A percentile compares a stretch with the other conserved stretches of the same genome.
These are phyloP conservation scores for Rhodomyrtus tomentosa DNA, from an alignment of 345 rosid genomes.

Conservation along the genomic window DNA sequence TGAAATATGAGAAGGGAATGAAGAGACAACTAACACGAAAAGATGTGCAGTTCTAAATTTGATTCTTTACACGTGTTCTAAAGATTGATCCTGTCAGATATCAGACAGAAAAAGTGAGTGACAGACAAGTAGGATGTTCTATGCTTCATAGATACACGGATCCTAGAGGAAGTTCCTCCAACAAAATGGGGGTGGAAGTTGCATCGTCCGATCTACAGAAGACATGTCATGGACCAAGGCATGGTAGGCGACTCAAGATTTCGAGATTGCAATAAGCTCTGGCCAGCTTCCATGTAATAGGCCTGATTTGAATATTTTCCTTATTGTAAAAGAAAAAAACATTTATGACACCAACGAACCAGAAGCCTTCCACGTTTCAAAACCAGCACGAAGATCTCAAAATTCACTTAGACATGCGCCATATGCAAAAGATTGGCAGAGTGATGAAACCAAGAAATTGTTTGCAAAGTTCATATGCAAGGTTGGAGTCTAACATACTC, in stretches of 20 bases:
- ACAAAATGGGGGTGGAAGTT: not conserved
- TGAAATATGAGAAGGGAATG: not conserved
- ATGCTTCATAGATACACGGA: not conserved
- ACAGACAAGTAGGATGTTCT: not conserved
- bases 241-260: not conserved
- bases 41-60: not conserved
- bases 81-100: not conserved
- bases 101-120: not conserved
- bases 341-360: not conserved
- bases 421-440: not conserved
- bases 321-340: not conserved
- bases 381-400: not conserved
- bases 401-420: not conserved
- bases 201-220: not conserved
- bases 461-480: not conserved
- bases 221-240: not conserved
- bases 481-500: not conserved
- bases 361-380: not conserved
- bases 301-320: not conserved
- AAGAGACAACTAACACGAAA: not conserved
- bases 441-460: not conserved
- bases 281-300: not conserved
- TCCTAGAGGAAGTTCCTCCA: not conserved
- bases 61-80: not conserved
- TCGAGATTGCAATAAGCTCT: not conserved